phyloP scores from a whole-genome alignment of 805 yeast species.

The Kuraishia cidri region DNA sequence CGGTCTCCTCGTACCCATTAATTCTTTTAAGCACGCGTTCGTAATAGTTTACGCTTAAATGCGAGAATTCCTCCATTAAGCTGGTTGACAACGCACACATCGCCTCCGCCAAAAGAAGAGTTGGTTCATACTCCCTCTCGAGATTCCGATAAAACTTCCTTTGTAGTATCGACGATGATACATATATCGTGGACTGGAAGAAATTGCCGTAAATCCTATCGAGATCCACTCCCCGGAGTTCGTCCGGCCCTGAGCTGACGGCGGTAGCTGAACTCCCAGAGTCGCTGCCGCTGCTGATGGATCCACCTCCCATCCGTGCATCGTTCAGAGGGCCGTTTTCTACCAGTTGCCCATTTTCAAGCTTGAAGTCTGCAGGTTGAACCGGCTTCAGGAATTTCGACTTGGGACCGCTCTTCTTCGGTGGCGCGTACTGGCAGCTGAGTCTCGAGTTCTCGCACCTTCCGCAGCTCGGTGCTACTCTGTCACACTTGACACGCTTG shows the following conservation, averaged over 20 bases:
- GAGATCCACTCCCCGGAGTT: no score
- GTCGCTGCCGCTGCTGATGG: no score
- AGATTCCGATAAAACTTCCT: not conserved
- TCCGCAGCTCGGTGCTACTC: constrained; percentile 13
- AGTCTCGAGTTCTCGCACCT: constrained; percentile 11
- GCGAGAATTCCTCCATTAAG: not conserved
- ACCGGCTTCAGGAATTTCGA: constrained; percentile 4
- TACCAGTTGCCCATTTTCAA: no score
- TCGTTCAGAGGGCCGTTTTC: no score
- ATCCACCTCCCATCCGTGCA: no score
- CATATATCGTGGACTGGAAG: not conserved
- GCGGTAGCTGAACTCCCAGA: no score
- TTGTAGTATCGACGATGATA: not conserved
- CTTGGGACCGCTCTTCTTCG: constrained; percentile 22
- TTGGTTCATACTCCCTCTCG: not conserved
- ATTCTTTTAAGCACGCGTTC: not conserved
- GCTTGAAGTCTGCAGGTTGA: not conserved
- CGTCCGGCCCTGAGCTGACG: no score
- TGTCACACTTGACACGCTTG: constrained; percentile 21
- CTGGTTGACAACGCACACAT: not conserved
- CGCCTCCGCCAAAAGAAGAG: not conserved
- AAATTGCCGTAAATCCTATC: not conserved
- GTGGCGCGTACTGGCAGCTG: constrained; percentile 15
- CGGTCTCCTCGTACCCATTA: no score
- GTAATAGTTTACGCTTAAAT: not conserved